Evolutionary conservation across 2,329 filamentous ascomycete genomes (phyloP).

Genomic region (Hypoxylon sp.): DNA sequence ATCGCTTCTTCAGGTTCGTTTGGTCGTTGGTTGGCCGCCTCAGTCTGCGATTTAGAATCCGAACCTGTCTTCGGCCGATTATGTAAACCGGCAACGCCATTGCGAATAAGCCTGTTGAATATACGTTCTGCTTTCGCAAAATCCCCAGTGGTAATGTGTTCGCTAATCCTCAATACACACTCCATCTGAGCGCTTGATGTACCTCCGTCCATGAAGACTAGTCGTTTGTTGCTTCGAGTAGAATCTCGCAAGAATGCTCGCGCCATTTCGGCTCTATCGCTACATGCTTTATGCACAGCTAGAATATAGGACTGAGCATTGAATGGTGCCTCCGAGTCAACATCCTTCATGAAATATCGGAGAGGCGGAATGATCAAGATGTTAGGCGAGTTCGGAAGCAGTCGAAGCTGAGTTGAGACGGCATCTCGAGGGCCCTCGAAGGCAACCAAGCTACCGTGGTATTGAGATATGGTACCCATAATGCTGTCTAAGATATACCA

Average conservation of each 20-base stretch:
- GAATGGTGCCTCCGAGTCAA: conserved; percentile 54
- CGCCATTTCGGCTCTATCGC: conserved; percentile 64
- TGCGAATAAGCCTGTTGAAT: conserved; percentile 66
- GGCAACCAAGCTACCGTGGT: conserved; percentile 69
- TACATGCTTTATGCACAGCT: conserved; percentile 66
- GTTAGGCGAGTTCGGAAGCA: conserved; percentile 72
- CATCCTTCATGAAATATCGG: conserved; percentile 62
- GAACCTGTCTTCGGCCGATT: conserved; percentile 24
- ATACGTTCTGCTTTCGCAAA: conserved; percentile 64
- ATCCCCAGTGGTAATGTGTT: conserved; percentile 67
- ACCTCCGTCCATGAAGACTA: conserved; percentile 74
- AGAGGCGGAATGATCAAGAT: conserved; percentile 70
- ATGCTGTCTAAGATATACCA: conserved; percentile 26
- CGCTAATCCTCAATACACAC: conserved; percentile 69
- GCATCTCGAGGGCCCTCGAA: conserved; percentile 71
- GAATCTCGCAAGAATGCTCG: conserved; percentile 66
- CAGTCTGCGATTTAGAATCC: conserved; percentile 24
- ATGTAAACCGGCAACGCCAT: conserved; percentile 62
- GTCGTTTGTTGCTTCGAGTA: conserved; percentile 63
- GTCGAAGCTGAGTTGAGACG: conserved; percentile 71
- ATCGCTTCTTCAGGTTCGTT: conserved; percentile 33
- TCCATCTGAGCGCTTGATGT: conserved; percentile 67
- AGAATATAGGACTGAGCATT: conserved; percentile 62
- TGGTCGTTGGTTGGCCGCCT: conserved; percentile 38
- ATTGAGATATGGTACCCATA: conserved; percentile 50